Percentiles rank a stretch among this genome's conserved stretches.
Conservation (phyloP, 23 red algal species). For the Gracilariopsis chorda region DNA sequence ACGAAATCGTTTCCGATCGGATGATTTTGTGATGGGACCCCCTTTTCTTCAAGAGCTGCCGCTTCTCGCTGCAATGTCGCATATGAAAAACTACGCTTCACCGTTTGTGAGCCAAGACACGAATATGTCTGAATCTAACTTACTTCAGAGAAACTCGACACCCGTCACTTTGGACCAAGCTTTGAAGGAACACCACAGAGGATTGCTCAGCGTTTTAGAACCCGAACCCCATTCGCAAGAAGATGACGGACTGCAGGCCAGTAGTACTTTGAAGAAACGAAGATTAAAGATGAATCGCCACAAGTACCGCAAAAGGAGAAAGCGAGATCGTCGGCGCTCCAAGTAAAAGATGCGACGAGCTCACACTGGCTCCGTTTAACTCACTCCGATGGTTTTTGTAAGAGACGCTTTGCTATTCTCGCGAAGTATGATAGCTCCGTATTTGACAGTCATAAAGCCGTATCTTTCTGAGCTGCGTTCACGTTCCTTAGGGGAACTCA, state of each 20-base stretch:
- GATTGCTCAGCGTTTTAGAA: background rate
- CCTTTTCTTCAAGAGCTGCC: no score
- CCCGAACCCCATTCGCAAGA: background rate
- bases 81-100: no score
- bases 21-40: no score
- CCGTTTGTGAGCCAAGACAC: no score
- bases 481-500: no score
- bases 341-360: background rate
- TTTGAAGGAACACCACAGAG: background rate
- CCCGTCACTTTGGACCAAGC: background rate
- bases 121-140: no score
- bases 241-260: conserved; percentile 29
- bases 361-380: background rate
- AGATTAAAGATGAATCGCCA: conserved; percentile 74
- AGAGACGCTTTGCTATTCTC: background rate
- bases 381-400: background rate
- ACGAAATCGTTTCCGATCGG: no score
- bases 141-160: no score
- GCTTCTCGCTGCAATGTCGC: no score
- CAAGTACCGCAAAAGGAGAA: conserved; percentile 72
- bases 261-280: conserved; percentile 72
- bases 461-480: no score
- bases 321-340: conserved; percentile 59
- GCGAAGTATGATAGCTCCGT: background rate
- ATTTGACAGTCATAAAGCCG: background rate